phyloP scores from a whole-genome alignment of 1,139 yeast species.

The Arxiozyma slooffiae region DNA sequence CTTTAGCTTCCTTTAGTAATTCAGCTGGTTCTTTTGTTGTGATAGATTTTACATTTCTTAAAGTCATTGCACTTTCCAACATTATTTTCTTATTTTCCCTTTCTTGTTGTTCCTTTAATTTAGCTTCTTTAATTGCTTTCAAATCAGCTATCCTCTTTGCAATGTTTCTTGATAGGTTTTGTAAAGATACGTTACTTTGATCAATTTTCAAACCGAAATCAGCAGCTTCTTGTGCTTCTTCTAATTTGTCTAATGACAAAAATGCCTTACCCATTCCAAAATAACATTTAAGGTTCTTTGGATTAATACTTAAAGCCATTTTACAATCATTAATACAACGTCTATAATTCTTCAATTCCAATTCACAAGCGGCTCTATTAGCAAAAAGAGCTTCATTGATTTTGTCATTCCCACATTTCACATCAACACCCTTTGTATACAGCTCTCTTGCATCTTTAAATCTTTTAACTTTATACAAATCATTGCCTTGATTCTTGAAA shows the following conservation, averaged over 20 bases:
- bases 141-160: constrained; percentile 33
- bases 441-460: constrained; percentile 67
- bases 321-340: constrained; percentile 81
- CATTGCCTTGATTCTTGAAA: constrained; percentile 90
- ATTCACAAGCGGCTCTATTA: constrained; percentile 87
- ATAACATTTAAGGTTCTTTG: constrained; percentile 70
- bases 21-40: constrained; percentile 42
- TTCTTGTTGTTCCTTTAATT: constrained; percentile 20
- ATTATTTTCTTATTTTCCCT: constrained; percentile 26
- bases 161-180: constrained; percentile 36
- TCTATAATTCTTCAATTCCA: constrained; percentile 77
- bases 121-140: constrained; percentile 22
- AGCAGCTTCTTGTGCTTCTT: constrained; percentile 62
- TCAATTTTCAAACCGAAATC: constrained; percentile 60
- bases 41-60: constrained; percentile 45
- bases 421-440: constrained; percentile 72
- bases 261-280: constrained; percentile 81
- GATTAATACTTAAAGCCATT: constrained; percentile 55
- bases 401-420: constrained; percentile 43
- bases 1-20: constrained; percentile 28
- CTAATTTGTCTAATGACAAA: constrained; percentile 51
- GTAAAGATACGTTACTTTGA: constrained; percentile 45
- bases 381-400: constrained; percentile 56
- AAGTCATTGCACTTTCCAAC: constrained; percentile 43
- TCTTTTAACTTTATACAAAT: constrained; percentile 59